These are phyloP conservation scores for Metschnikowia lachancei DNA, from an alignment of 805 yeast genomes.

Conservation along the genomic window DNA sequence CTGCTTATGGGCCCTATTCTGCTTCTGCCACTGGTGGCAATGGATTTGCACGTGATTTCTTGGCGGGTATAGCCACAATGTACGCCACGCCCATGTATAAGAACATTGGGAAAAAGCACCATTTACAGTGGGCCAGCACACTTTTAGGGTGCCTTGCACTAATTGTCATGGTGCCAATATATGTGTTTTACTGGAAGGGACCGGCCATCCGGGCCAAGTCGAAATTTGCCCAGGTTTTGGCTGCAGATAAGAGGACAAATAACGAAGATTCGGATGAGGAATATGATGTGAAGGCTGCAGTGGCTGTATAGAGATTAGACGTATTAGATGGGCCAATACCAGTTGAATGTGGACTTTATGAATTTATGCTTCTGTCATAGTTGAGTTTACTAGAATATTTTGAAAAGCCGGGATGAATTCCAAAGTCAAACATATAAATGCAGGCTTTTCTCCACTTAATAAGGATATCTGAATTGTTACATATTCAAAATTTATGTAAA, in stretches of 20 bases:
- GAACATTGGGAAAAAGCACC: constrained; percentile 29
- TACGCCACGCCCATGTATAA: constrained; percentile 38
- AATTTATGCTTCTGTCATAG: no score
- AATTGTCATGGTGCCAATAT: constrained; percentile 36
- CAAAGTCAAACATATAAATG: no score
- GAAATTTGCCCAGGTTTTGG: constrained; percentile 38
- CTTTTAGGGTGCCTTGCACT: constrained; percentile 35
- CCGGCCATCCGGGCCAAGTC: constrained; percentile 33
- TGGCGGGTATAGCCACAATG: constrained; percentile 41
- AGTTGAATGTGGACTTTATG: no score
- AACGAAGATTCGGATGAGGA: constrained; percentile 14
- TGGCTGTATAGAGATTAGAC: no score
- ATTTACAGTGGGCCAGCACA: constrained; percentile 41
- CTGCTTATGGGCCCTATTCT: constrained; percentile 42
- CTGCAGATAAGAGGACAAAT: constrained; percentile 23
- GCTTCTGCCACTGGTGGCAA: constrained; percentile 46
- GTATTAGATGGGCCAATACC: no score
- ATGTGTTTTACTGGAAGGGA: constrained; percentile 41
- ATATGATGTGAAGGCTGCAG: constrained; percentile 8
- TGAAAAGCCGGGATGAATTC: no score
- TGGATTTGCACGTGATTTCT: constrained; percentile 41
- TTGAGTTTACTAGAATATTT: no score
- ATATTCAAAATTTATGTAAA: no score
- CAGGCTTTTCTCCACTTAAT: no score
- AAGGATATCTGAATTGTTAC: no score